Evolutionary conservation across 148 eudicot genomes (phyloP).

Genomic region (Rhododendron ferrugineum): DNA sequence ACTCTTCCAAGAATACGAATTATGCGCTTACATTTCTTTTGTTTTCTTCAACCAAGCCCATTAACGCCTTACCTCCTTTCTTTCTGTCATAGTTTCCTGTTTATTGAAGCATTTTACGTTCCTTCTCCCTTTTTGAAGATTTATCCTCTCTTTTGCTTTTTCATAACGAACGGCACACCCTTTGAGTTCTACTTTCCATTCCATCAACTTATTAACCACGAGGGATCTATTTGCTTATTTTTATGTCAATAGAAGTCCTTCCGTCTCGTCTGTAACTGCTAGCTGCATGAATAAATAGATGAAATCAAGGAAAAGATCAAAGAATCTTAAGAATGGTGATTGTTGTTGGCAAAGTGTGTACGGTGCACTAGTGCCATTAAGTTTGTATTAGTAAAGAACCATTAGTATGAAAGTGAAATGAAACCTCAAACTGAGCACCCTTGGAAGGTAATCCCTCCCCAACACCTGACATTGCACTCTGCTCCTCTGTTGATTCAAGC

Average conservation of each 20-base stretch:
- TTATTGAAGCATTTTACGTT: background rate
- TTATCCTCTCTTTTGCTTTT: background rate
- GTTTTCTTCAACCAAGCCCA: background rate
- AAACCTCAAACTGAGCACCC: background rate
- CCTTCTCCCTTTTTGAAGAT: background rate
- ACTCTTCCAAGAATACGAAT: background rate
- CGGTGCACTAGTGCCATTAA: background rate
- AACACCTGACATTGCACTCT: background rate
- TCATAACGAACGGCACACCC: background rate
- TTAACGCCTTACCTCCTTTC: background rate
- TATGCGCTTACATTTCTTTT: background rate
- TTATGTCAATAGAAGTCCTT: background rate
- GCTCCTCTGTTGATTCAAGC: background rate
- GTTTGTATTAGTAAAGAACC: background rate
- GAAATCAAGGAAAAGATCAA: background rate
- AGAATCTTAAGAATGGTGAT: background rate
- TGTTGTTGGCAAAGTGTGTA: background rate
- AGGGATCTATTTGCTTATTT: background rate
- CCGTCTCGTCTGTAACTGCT: background rate
- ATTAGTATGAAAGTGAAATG: background rate
- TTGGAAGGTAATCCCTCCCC: background rate
- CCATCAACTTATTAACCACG: background rate
- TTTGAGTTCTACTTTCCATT: background rate
- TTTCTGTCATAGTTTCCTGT: background rate
- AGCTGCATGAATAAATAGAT: background rate